A percentile compares a stretch with the other conserved stretches of the same genome.
These are phyloP conservation scores for Solanum pinnatisectum DNA, from an alignment of 257 asterid species.

Conservation along the genomic window DNA sequence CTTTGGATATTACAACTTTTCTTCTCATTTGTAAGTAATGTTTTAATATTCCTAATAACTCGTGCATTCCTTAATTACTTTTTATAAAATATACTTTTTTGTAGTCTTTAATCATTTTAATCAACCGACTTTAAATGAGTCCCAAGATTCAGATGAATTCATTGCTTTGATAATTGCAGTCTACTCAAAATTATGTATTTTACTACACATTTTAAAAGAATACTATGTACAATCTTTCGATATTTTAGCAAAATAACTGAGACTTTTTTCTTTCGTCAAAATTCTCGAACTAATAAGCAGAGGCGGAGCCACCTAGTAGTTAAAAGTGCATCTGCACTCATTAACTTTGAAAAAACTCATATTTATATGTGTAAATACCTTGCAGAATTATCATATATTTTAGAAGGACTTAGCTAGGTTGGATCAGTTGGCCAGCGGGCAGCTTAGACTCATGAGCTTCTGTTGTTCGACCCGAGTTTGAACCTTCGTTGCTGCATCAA, in stretches of 20 bases:
- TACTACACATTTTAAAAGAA: background rate
- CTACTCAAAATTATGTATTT: background rate
- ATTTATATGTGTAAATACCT: too few relatives aligned
- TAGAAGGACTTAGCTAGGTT: too few relatives aligned
- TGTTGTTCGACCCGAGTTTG: too few relatives aligned
- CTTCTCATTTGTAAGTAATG: background rate
- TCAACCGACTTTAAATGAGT: background rate
- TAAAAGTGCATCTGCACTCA: accelerated
- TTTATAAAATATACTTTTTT: background rate
- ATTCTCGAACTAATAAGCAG: background rate
- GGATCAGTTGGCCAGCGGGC: too few relatives aligned
- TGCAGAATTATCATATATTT: too few relatives aligned
- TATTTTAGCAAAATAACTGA: background rate
- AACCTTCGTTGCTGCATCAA: too few relatives aligned
- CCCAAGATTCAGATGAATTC: background rate
- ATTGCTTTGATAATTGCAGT: background rate
- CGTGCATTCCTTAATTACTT: background rate
- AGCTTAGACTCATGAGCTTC: too few relatives aligned
- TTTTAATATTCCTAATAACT: background rate
- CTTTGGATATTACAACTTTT: background rate
- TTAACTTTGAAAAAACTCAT: accelerated
- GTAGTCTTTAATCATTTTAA: background rate
- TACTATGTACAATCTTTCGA: background rate
- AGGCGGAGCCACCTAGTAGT: too few relatives aligned
- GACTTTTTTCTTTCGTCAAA: background rate